phyloP scores from a whole-genome alignment of 2,329 filamentous ascomycete genomes.

The Colletotrichum melonis region DNA sequence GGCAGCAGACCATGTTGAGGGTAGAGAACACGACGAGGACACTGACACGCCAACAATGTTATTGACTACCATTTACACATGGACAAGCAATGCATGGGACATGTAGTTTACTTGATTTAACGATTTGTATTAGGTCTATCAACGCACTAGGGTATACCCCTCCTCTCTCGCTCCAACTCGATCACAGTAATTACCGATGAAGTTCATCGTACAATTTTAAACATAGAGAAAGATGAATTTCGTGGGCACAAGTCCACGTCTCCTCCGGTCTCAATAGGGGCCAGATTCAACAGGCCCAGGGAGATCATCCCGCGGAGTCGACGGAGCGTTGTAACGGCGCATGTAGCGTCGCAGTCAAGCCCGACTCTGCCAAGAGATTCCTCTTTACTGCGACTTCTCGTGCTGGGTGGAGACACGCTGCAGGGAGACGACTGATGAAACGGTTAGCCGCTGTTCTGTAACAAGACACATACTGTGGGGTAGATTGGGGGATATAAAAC shows the following conservation, averaged over 20 bases:
- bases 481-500: slow-evolving; percentile 62
- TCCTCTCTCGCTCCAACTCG: slow-evolving; percentile 20
- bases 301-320: slow-evolving; percentile 22
- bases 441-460: slow-evolving; percentile 56
- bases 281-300: slow-evolving; percentile 28
- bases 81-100: too few species aligned
- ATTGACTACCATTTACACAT: too few species aligned
- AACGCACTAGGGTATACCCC: slow-evolving; percentile 30
- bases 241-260: slow-evolving; percentile 9
- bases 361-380: slow-evolving; percentile 13
- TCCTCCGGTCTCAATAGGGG: slow-evolving; percentile 32
- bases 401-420: slow-evolving; percentile 93
- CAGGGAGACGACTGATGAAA: slow-evolving; percentile 78
- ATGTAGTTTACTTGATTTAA: slow-evolving; percentile 29
- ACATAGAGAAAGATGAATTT: slow-evolving; percentile 32
- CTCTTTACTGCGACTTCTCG: slow-evolving; percentile 80
- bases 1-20: background rate
- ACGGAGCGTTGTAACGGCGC: background rate
- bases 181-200: slow-evolving; percentile 36
- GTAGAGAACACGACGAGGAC: too few species aligned
- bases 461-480: slow-evolving; percentile 2
- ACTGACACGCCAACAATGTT: too few species aligned
- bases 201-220: slow-evolving; percentile 36
- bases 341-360: background rate
- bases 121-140: slow-evolving; percentile 36